Percentiles rank a stretch among this genome's conserved stretches.
These are phyloP conservation scores for Quercus engelmannii DNA, from an alignment of 306 rosid genomes.

Conservation along the genomic window DNA sequence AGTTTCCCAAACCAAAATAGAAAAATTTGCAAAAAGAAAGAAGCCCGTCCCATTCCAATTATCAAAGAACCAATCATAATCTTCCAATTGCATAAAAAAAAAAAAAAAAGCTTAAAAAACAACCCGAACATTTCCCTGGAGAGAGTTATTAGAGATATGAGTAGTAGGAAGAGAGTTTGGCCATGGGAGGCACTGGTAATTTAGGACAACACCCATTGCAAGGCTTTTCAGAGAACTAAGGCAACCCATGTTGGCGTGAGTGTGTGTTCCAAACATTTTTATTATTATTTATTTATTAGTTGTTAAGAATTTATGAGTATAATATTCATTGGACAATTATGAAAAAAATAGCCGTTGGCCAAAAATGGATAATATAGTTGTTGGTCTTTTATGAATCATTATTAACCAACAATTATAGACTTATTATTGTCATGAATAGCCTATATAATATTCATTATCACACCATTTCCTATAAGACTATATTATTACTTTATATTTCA, in stretches of 20 bases:
- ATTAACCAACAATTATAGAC: no score
- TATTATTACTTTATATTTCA: no score
- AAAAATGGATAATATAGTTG: no score
- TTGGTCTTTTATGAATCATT: no score
- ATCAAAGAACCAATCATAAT: neutral
- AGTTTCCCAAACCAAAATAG: neutral
- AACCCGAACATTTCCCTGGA: neutral
- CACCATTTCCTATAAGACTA: no score
- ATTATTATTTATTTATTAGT: no score
- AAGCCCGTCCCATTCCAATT: neutral
- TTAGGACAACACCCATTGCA: conserved; percentile 86
- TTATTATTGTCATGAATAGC: no score
- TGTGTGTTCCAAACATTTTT: no score
- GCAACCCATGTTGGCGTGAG: neutral
- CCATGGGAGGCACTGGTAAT: conserved; percentile 87
- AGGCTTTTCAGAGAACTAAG: conserved; percentile 32
- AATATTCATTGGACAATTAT: no score
- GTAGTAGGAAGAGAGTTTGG: conserved; percentile 58
- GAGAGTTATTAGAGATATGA: conserved; percentile 2
- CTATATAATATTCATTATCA: no score
- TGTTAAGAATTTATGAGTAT: no score
- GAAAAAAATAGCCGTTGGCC: no score
- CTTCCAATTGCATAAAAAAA: neutral
- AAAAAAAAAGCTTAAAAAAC: neutral
- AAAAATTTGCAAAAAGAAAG: neutral